Evolutionary conservation across 108 stramenopile species (phyloP).

Genomic region (Mediolabrus comicus): DNA sequence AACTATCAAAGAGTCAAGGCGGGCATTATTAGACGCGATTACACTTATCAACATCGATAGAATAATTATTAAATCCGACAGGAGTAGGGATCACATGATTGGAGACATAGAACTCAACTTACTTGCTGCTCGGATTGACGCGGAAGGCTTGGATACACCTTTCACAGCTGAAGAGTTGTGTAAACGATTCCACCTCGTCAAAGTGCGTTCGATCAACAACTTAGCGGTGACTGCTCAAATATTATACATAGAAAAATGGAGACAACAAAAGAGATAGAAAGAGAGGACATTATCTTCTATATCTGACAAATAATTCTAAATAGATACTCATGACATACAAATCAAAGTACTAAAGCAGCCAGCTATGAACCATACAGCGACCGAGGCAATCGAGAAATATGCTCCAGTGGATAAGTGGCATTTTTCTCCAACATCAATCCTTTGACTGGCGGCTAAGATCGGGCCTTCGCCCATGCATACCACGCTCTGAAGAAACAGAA

Average conservation of each 20-base stretch:
- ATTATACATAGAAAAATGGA: conserved; percentile 29
- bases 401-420: too few relatives aligned
- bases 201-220: conserved; percentile 2
- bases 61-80: conserved; percentile 12
- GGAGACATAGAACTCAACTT: conserved; percentile 34
- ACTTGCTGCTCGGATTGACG: conserved; percentile 23
- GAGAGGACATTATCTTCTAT: too few relatives aligned
- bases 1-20: conserved; percentile 10
- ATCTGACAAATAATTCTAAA: too few relatives aligned
- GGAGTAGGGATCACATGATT: conserved; percentile 18
- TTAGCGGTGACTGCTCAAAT: conserved; percentile 18
- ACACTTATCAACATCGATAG: conserved; percentile 16
- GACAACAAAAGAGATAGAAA: conserved; percentile 22
- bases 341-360: too few relatives aligned
- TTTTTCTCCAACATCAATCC: too few relatives aligned
- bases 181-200: not conserved
- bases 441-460: too few relatives aligned
- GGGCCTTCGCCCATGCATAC: too few relatives aligned
- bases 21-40: conserved; percentile 33
- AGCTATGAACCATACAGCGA: too few relatives aligned
- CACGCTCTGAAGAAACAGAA: too few relatives aligned
- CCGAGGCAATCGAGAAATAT: too few relatives aligned
- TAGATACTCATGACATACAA: too few relatives aligned
- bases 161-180: conserved; percentile 27
- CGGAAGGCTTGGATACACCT: conserved; percentile 18